Conservation (phyloP, 2,329 filamentous ascomycete species). For the Ophiosphaerella korrae region DNA sequence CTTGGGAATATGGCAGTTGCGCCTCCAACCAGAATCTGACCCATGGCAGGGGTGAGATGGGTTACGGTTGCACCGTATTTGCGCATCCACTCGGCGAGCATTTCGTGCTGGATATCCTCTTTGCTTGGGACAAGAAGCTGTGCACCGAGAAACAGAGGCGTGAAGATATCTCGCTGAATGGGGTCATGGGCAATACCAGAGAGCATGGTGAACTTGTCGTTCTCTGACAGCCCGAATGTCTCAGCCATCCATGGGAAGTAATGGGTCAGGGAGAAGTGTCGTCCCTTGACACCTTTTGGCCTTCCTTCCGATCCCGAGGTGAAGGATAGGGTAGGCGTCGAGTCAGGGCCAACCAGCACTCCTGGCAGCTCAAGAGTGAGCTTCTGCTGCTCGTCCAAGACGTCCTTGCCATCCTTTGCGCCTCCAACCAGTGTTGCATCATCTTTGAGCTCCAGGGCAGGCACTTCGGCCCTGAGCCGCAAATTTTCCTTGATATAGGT, state of each 20-base stretch:
- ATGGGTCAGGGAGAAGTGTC: constrained; percentile 82
- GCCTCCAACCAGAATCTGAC: constrained; percentile 88
- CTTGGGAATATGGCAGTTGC: constrained; percentile 76
- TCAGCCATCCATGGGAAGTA: constrained; percentile 96
- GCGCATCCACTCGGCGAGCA: constrained; percentile 85
- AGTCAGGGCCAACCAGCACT: constrained; percentile 85
- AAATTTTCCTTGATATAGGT: constrained; percentile 76
- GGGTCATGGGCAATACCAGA: constrained; percentile 79
- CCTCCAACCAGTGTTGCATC: constrained; percentile 77
- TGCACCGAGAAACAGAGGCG: constrained; percentile 83
- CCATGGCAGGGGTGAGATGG: constrained; percentile 95
- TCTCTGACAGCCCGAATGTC: constrained; percentile 73
- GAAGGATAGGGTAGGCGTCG: constrained; percentile 70
- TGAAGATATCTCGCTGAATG: constrained; percentile 80
- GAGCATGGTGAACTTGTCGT: constrained; percentile 80
- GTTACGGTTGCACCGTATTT: constrained; percentile 76
- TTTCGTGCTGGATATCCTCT: constrained; percentile 87
- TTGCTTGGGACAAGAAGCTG: constrained; percentile 77
- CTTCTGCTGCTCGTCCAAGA: constrained; percentile 62
- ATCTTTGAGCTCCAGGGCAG: constrained; percentile 72
- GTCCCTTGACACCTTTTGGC: constrained; percentile 85
- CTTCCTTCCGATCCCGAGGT: constrained; percentile 73
- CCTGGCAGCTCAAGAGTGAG: constrained; percentile 65
- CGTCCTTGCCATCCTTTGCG: constrained; percentile 66
- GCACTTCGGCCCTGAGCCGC: constrained; percentile 73